phyloP scores from a whole-genome alignment of 352 stramenopile genomes.

The Phytophthora fragariae region DNA sequence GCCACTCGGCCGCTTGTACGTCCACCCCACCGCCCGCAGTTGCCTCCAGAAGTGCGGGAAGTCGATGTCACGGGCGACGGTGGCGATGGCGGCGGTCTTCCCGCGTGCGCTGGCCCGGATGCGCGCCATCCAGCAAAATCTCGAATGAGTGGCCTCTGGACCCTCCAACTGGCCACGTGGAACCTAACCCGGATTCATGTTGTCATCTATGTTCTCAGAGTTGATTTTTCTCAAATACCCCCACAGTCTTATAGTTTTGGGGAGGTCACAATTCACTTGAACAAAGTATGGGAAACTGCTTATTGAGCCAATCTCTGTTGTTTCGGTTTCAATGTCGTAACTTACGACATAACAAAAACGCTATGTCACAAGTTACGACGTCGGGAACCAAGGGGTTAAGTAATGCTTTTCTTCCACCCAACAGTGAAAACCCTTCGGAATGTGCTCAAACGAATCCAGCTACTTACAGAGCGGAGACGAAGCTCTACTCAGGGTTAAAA shows the following conservation, averaged over 20 bases:
- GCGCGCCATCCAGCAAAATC: conserved; percentile 25
- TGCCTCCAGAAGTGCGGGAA: conserved; percentile 25
- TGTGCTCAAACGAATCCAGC: too few species aligned
- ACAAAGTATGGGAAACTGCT: conserved; percentile 12
- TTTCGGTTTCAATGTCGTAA: conserved; percentile 18
- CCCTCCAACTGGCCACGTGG: too few species aligned
- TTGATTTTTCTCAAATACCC: conserved; percentile 10
- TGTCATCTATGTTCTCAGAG: background rate
- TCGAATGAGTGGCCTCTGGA: conserved; percentile 12
- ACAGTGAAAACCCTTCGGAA: too few species aligned
- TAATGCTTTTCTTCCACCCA: too few species aligned
- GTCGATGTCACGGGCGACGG: conserved; percentile 18
- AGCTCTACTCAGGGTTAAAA: too few species aligned
- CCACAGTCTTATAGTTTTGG: conserved; percentile 14
- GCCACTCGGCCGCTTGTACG: conserved; percentile 8
- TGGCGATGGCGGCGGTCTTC: conserved; percentile 9
- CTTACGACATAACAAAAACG: conserved; percentile 15
- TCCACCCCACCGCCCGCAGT: conserved; percentile 18
- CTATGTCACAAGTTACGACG: conserved; percentile 21
- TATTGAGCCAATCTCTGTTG: conserved; percentile 20
- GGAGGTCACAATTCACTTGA: conserved; percentile 1
- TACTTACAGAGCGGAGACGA: too few species aligned
- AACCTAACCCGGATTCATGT: too few species aligned
- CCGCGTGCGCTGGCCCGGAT: conserved; percentile 12
- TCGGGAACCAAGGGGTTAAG: conserved; percentile 19